Evolutionary conservation across 768 basidiomycete species (phyloP).

Genomic region (Gymnopilus junonius): DNA sequence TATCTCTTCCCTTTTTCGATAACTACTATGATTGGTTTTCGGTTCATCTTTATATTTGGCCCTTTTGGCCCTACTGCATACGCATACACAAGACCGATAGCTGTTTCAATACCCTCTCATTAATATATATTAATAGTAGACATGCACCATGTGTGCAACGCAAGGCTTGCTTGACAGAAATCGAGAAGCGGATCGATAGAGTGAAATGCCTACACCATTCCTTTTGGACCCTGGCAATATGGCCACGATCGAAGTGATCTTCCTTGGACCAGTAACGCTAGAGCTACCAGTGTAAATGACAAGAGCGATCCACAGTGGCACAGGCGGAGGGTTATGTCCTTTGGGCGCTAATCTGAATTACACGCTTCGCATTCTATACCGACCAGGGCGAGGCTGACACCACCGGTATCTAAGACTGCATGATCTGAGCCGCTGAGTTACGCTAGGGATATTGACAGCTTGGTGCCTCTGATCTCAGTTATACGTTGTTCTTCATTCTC

Average conservation of each 20-base stretch:
- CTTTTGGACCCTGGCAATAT: background rate
- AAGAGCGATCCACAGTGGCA: background rate
- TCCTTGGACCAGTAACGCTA: background rate
- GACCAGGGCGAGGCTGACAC: too few species aligned
- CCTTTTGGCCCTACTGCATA: slow-evolving; percentile 4
- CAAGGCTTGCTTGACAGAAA: slow-evolving; percentile 23
- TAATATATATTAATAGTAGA: slow-evolving; percentile 33
- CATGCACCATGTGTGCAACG: slow-evolving; percentile 36
- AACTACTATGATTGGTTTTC: background rate
- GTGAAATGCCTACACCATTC: background rate
- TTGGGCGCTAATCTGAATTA: background rate
- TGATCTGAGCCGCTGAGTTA: background rate
- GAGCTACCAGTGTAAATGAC: too few species aligned
- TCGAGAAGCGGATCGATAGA: background rate
- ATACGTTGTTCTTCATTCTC: too few species aligned
- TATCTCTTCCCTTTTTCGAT: background rate
- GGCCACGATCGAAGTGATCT: background rate
- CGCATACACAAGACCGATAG: slow-evolving; percentile 21
- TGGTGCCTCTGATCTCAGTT: too few species aligned
- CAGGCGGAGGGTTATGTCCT: background rate
- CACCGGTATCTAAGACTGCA: background rate
- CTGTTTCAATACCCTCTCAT: slow-evolving; percentile 34
- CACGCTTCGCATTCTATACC: too few species aligned
- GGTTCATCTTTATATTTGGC: slow-evolving; percentile 8
- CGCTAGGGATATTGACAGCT: too few species aligned